A percentile compares a stretch with the other conserved stretches of the same genome.
Evolutionary conservation across 306 rosid genomes (phyloP).

Genomic region (Casuarina glauca): DNA sequence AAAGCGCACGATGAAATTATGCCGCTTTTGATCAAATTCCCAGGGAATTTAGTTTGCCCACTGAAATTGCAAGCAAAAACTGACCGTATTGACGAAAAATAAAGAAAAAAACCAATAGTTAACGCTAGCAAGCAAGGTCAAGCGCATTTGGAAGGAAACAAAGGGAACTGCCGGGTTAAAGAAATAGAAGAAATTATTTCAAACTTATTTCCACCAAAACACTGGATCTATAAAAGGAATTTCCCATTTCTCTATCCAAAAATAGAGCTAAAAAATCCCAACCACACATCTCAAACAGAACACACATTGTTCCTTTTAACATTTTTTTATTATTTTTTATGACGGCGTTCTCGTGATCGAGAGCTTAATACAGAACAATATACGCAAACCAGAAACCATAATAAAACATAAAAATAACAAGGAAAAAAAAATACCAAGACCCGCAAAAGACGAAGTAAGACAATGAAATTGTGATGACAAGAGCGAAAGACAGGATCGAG

Average conservation of each 20-base stretch:
- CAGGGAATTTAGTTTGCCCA: neutral
- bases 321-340: neutral
- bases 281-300: no score
- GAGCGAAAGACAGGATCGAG: no score
- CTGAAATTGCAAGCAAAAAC: no score
- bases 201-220: no score
- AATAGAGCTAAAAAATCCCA: no score
- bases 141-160: neutral
- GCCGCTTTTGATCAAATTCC: neutral
- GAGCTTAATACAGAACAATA: neutral
- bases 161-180: no score
- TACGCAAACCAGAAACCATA: neutral
- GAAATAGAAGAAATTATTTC: no score
- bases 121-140: neutral
- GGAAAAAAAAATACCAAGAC: neutral
- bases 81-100: no score
- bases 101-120: neutral
- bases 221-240: no score
- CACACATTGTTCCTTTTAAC: no score
- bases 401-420: neutral
- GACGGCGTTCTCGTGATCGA: neutral
- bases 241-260: no score
- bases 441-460: neutral
- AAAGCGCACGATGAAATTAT: neutral
- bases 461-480: neutral